A percentile compares a stretch with the other conserved stretches of the same genome.
Evolutionary conservation across 2,329 filamentous ascomycete species (phyloP).

Genomic region (Phyllosticta citrichinensis): DNA sequence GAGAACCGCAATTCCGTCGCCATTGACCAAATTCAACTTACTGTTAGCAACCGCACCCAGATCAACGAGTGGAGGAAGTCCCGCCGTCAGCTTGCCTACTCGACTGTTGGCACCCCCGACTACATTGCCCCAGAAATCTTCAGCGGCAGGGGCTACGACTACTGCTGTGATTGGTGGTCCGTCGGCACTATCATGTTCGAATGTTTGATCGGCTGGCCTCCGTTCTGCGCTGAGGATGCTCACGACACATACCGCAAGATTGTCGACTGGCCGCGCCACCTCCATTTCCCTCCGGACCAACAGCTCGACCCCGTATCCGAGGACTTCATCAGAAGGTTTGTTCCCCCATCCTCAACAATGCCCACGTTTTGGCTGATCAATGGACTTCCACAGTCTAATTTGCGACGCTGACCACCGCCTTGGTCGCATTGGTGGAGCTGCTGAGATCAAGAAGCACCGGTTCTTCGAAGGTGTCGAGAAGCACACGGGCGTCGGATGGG

Average conservation of each 20-base stretch:
- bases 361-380: slow-evolving; percentile 16
- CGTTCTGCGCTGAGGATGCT: slow-evolving; percentile 95
- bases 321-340: slow-evolving; percentile 81
- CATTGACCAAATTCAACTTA: slow-evolving; percentile 95
- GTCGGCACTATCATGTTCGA: slow-evolving; percentile 99
- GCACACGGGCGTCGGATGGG: slow-evolving; percentile 69
- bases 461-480: slow-evolving; percentile 69
- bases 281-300: slow-evolving; percentile 96
- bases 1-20: slow-evolving; percentile 85
- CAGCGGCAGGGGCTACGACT: slow-evolving; percentile 89
- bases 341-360: background rate
- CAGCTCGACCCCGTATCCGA: slow-evolving; percentile 81
- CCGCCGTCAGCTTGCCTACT: slow-evolving; percentile 91
- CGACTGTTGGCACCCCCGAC: slow-evolving; percentile 93
- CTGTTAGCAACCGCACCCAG: slow-evolving; percentile 91
- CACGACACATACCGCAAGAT: slow-evolving; percentile 99
- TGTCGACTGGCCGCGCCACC: slow-evolving; percentile 90
- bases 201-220: slow-evolving; percentile 95
- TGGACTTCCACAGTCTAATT: slow-evolving; percentile 55
- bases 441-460: slow-evolving; percentile 84
- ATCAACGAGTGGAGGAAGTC: slow-evolving; percentile 99
- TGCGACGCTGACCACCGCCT: slow-evolving; percentile 90
- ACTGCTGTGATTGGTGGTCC: slow-evolving; percentile 98
- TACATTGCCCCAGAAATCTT: slow-evolving; percentile 99
- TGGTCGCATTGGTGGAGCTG: slow-evolving; percentile 68